Base-by-base conservation (phyloP, 441 rosid genomes). In the Brassica balearica region DNA sequence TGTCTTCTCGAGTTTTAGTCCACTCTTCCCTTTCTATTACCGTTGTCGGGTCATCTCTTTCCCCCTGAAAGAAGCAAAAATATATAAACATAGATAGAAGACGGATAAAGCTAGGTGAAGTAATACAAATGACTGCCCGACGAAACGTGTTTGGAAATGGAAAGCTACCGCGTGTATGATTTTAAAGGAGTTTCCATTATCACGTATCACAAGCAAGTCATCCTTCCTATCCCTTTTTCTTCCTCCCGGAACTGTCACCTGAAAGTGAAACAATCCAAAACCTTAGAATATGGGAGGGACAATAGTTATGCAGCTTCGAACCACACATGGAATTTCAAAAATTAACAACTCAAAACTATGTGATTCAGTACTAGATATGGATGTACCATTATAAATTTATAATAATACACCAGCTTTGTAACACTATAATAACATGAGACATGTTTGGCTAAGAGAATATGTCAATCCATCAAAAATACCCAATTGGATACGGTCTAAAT, bases 191-290 rank as follows among this genome's bases (percentile, higher is more conserved):
- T 64, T 84, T 34, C 97, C 97, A 43, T 86, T 88, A 69, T 93
- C 97, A 0, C 92, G 92, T 74, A 95, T 85, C 23, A 90, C 91
- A 2, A 95, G 97, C 81, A 95, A 84, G 80, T 93, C 99, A 1
- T 72, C 72, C 86, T 89, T 92, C 82, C 99, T 86, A 72, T 95
- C 93, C 73, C 97, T 83, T 38, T 86, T 88, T 86, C 88, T 86
- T 83, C 98, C 96, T 65, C 86, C 96, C 2, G 94, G 92, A 81
- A 81, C 88, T 7, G 96, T 93, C 73, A 95, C 97, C 99, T 93
- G 76, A 38, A 27, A 27, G 32, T 27, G 32, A 19, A 76, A 38
- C 68, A 66, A 73, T 69, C 51, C 58, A 65, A 71, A 65, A 19
- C 20, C 34, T 74, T 43, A 78, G 68, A 65, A 68, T 61, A 70